phyloP scores from a whole-genome alignment of 2,329 filamentous ascomycete species.

The Madurella mycetomatis region DNA sequence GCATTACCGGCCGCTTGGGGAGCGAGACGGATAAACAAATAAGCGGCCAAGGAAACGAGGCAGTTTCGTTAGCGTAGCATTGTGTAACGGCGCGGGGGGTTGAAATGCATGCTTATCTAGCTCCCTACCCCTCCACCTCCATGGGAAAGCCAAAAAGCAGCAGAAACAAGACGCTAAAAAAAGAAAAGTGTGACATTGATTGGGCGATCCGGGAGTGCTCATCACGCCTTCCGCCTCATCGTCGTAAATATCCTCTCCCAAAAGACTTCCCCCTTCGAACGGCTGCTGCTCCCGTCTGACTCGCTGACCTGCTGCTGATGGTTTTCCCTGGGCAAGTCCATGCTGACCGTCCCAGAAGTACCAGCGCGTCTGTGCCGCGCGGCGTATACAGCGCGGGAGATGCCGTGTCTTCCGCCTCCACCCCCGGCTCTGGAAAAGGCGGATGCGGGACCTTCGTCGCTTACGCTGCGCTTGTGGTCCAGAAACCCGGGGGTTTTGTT shows the following conservation, averaged over 20 bases:
- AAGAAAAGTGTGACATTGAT: too few relatives aligned
- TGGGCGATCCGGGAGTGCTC: too few relatives aligned
- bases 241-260: background rate
- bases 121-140: too few relatives aligned
- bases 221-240: too few relatives aligned
- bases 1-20: too few relatives aligned
- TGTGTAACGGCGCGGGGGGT: too few relatives aligned
- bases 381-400: background rate
- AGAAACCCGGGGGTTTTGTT: background rate
- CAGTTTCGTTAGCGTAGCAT: too few relatives aligned
- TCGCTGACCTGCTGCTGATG: background rate
- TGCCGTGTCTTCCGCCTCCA: background rate
- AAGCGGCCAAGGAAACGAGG: too few relatives aligned
- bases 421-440: background rate
- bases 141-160: too few relatives aligned
- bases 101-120: too few relatives aligned
- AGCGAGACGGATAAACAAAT: too few relatives aligned
- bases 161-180: too few relatives aligned
- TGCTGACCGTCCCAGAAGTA: slow-evolving; percentile 6
- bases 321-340: slow-evolving; percentile 11
- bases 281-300: background rate
- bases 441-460: slow-evolving; percentile 26
- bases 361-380: slow-evolving; percentile 16
- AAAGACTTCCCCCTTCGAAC: background rate
- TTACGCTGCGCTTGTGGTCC: slow-evolving; percentile 34